Percentiles rank a stretch among this genome's conserved stretches.
phyloP scores from a whole-genome alignment of 2,329 filamentous ascomycete species.

The Celoporthe dispersa region DNA sequence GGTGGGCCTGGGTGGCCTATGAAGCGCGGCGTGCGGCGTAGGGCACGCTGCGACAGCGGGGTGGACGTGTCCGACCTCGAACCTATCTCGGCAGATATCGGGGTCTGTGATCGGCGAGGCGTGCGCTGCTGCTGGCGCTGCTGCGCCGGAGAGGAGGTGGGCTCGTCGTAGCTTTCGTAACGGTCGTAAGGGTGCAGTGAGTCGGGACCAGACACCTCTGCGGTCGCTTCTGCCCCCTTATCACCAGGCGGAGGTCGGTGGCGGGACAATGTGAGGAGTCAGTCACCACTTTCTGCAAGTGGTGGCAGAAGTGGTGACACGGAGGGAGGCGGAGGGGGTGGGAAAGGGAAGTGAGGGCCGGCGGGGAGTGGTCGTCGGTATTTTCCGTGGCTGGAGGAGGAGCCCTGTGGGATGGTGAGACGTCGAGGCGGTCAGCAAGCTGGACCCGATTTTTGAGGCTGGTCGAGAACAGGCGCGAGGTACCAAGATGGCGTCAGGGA shows the following conservation, averaged over 20 bases:
- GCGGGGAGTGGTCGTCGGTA: neutral
- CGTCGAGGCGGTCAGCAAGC: constrained; percentile 24
- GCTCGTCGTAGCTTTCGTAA: constrained; percentile 58
- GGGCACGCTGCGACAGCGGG: constrained; percentile 51
- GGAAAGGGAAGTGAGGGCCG: constrained; percentile 59
- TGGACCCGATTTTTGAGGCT: constrained; percentile 19
- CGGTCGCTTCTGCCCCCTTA: constrained; percentile 41
- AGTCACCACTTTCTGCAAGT: constrained; percentile 47
- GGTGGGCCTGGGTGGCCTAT: constrained; percentile 48
- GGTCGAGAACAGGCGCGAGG: constrained; percentile 6
- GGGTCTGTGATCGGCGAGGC: constrained; percentile 42
- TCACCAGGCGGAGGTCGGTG: constrained; percentile 41
- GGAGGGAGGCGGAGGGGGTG: constrained; percentile 52
- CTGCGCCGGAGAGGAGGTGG: constrained; percentile 42
- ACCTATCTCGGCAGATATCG: constrained; percentile 29
- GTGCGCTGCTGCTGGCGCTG: constrained; percentile 43
- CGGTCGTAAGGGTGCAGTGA: constrained; percentile 53
- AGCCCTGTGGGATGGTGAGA: constrained; percentile 17
- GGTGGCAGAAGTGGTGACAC: constrained; percentile 43
- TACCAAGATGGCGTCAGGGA: constrained; percentile 10
- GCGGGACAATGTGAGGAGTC: constrained; percentile 54
- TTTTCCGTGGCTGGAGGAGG: constrained; percentile 5
- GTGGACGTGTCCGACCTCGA: constrained; percentile 43
- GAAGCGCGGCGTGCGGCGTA: constrained; percentile 59
- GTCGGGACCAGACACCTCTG: constrained; percentile 52